phyloP scores from a whole-genome alignment of 306 rosid genomes.

The Castanospermum australe region DNA sequence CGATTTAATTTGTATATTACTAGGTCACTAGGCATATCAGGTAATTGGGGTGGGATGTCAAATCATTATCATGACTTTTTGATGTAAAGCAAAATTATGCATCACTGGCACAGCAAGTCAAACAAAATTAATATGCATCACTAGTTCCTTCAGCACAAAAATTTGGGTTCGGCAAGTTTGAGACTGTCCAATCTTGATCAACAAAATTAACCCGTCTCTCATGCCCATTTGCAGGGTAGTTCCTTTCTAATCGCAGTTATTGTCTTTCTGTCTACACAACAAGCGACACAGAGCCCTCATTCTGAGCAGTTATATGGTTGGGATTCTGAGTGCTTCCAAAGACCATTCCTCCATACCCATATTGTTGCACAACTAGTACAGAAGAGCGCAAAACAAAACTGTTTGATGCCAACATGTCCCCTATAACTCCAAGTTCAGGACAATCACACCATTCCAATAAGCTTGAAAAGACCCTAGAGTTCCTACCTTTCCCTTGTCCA shows the following conservation, averaged over 20 bases:
- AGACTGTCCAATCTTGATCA: too few species aligned
- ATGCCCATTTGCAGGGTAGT: not conserved
- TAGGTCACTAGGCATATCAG: too few species aligned
- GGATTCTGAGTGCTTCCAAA: not conserved
- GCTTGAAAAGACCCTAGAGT: not conserved
- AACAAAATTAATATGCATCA: too few species aligned
- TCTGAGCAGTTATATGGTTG: not conserved
- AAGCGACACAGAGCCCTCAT: not conserved
- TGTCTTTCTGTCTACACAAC: not conserved
- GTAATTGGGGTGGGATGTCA: too few species aligned
- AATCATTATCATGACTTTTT: too few species aligned
- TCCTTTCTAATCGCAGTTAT: not conserved
- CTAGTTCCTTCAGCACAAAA: too few species aligned
- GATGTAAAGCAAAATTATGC: too few species aligned
- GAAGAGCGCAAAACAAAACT: constrained; percentile 35
- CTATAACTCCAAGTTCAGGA: constrained; percentile 52
- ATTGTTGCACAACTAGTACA: constrained; percentile 49
- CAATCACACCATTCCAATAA: constrained; percentile 52
- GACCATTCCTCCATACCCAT: constrained; percentile 39
- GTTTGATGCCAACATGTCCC: constrained; percentile 49
- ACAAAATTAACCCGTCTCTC: too few species aligned
- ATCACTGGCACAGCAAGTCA: too few species aligned
- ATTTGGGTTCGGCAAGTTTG: too few species aligned
- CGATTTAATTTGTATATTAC: too few species aligned
- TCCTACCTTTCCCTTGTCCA: constrained; percentile 47